Percentiles rank a stretch among this genome's conserved stretches.
These are phyloP conservation scores for Crataegus laevigata DNA, from an alignment of 306 rosid species.

Conservation along the genomic window DNA sequence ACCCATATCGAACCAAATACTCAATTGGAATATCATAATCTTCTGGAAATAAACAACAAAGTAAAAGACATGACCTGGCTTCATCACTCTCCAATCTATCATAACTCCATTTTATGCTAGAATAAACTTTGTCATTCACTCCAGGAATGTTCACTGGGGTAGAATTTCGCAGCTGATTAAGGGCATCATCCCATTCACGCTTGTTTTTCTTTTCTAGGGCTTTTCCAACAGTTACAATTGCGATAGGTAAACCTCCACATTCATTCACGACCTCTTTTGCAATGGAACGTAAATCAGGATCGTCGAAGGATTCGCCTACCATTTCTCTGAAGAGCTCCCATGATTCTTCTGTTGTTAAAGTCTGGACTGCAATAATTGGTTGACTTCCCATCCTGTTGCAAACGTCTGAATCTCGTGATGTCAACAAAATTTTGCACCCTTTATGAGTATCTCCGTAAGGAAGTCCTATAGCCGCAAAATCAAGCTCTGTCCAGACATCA, in stretches of 20 bases:
- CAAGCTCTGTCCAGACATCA: slow-evolving; percentile 21
- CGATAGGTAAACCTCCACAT: slow-evolving; percentile 35
- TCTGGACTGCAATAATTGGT: not conserved
- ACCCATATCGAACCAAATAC: not conserved
- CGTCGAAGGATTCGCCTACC: not conserved
- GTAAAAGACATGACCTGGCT: slow-evolving; percentile 5
- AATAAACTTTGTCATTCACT: not conserved
- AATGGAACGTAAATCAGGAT: not conserved
- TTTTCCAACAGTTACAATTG: slow-evolving; percentile 24
- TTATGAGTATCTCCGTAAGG: not conserved
- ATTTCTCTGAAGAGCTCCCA: slow-evolving; percentile 13
- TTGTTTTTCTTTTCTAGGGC: slow-evolving; percentile 2
- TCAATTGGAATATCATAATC: slow-evolving; percentile 15
- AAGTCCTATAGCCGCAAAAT: slow-evolving; percentile 22
- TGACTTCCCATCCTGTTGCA: slow-evolving; percentile 12
- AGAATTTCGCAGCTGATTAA: slow-evolving; percentile 4
- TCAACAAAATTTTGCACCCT: slow-evolving; percentile 22
- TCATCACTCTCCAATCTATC: slow-evolving; percentile 1
- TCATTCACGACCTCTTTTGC: slow-evolving; percentile 14
- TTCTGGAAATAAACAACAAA: slow-evolving; percentile 22
- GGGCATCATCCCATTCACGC: slow-evolving; percentile 14
- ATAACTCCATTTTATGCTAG: slow-evolving; percentile 5
- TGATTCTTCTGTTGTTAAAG: slow-evolving; percentile 1
- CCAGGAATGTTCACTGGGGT: not conserved
- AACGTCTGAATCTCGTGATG: slow-evolving; percentile 20